Evolutionary conservation across 2,329 filamentous ascomycete genomes (phyloP).

Genomic region (Aspergillus sp.): DNA sequence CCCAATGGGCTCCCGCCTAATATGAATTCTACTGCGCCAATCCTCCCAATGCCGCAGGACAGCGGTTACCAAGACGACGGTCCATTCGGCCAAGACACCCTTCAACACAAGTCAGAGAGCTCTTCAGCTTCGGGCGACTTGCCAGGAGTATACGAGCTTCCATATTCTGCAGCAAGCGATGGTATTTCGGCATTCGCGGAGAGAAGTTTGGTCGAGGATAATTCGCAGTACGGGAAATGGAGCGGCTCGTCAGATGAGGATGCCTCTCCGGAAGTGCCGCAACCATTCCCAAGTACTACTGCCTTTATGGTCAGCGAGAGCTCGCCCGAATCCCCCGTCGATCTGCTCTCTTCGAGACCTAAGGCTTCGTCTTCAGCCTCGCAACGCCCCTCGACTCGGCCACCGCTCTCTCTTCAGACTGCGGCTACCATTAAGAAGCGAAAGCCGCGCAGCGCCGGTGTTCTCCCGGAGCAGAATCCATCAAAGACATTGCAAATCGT

Average conservation of each 20-base stretch:
- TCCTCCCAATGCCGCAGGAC: conserved; percentile 12
- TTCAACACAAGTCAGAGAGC: conserved; percentile 27
- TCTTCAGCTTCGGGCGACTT: conserved; percentile 29
- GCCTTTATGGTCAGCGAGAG: conserved; percentile 29
- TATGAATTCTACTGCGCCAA: conserved; percentile 17
- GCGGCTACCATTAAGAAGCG: conserved; percentile 29
- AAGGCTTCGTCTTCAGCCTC: conserved; percentile 32
- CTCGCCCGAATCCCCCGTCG: conserved; percentile 14
- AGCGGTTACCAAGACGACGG: conserved; percentile 10
- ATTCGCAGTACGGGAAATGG: conserved; percentile 16
- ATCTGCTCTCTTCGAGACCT: not conserved
- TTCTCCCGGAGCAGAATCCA: conserved; percentile 20
- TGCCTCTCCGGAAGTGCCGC: conserved; percentile 16
- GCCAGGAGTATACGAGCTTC: conserved; percentile 23
- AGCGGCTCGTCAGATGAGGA: conserved; percentile 17
- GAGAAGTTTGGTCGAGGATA: conserved; percentile 22
- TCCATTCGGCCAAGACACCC: conserved; percentile 16
- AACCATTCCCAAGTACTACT: conserved; percentile 18
- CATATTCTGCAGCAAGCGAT: conserved; percentile 24
- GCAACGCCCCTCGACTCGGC: conserved; percentile 25
- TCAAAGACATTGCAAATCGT: conserved; percentile 33
- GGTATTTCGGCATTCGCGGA: conserved; percentile 21
- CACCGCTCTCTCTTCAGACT: conserved; percentile 29
- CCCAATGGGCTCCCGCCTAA: conserved; percentile 20
- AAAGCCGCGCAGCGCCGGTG: conserved; percentile 21